phyloP scores from a whole-genome alignment of 352 stramenopile species.

The Phytophthora hybrid region DNA sequence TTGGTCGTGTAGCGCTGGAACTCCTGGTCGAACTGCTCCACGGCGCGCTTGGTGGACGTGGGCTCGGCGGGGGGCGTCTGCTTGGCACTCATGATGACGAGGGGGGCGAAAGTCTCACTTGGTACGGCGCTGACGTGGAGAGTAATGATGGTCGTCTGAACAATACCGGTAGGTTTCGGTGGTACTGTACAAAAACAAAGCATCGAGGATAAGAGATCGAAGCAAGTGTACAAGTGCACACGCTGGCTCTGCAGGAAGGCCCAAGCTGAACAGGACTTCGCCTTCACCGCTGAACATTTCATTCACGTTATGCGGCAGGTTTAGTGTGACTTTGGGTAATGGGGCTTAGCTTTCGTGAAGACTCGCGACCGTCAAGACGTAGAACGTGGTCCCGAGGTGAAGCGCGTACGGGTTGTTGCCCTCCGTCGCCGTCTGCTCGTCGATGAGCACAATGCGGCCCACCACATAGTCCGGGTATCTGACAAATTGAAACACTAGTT shows the following conservation, averaged over 20 bases:
- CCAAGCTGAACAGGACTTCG: conserved; percentile 21
- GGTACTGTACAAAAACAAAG: conserved; percentile 31
- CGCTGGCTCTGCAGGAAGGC: conserved; percentile 37
- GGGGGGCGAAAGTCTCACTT: conserved; percentile 25
- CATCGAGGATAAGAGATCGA: conserved; percentile 24
- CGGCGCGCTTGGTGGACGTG: conserved; percentile 47
- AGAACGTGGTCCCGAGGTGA: conserved; percentile 84
- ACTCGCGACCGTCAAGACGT: conserved; percentile 85
- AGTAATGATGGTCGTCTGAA: conserved; percentile 7
- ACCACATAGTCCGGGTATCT: conserved; percentile 92
- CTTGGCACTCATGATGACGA: conserved; percentile 30
- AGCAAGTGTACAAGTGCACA: conserved; percentile 21
- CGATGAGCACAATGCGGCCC: conserved; percentile 88
- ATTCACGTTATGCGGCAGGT: conserved; percentile 43
- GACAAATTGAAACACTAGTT: conserved; percentile 14
- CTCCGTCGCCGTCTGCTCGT: conserved; percentile 86
- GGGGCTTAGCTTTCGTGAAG: conserved; percentile 77
- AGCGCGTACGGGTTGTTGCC: conserved; percentile 84
- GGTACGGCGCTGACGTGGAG: conserved; percentile 9
- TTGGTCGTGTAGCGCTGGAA: conserved; percentile 90
- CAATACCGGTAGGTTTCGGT: conserved; percentile 28
- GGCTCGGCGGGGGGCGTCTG: conserved; percentile 27
- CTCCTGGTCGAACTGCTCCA: conserved; percentile 89
- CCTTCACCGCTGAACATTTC: conserved; percentile 42
- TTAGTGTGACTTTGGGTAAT: conserved; percentile 9